These are phyloP conservation scores for Fusarium bulbicola DNA, from an alignment of 2,329 filamentous ascomycete species.

Conservation along the genomic window DNA sequence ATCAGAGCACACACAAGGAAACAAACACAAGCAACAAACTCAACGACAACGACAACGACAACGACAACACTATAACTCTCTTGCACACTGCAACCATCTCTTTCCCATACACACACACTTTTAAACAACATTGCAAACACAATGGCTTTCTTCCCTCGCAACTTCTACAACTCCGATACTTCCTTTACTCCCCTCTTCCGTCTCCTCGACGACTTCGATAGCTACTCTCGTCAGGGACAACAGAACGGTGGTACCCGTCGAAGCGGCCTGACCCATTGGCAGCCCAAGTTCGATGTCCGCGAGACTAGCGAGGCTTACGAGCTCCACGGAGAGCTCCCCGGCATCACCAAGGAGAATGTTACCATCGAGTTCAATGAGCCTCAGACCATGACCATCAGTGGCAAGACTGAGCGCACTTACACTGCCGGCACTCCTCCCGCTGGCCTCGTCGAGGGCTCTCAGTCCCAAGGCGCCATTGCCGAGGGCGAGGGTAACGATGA, in stretches of 20 bases:
- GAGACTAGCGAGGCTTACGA: constrained; percentile 76
- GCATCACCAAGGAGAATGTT: constrained; percentile 77
- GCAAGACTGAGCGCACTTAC: constrained; percentile 72
- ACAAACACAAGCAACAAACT: constrained; percentile 34
- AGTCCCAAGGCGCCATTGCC: constrained; percentile 51
- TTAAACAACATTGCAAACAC: constrained; percentile 46
- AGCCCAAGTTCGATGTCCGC: constrained; percentile 80
- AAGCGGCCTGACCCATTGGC: constrained; percentile 64
- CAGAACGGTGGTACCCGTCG: constrained; percentile 35
- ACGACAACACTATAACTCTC: constrained; percentile 4
- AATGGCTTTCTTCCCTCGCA: constrained; percentile 70
- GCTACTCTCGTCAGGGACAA: constrained; percentile 56
- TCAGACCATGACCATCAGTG: constrained; percentile 76
- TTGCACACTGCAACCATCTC: constrained; percentile 39
- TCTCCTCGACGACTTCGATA: constrained; percentile 71
- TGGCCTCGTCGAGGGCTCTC: constrained; percentile 56
- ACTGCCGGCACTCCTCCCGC: constrained; percentile 62
- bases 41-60: neutral
- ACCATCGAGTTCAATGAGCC: constrained; percentile 81
- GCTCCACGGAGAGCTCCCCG: constrained; percentile 82
- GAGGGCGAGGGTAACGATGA: constrained; percentile 52
- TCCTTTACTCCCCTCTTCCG: constrained; percentile 70
- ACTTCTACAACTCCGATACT: constrained; percentile 58
- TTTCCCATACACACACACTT: constrained; percentile 31
- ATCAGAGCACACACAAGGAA: constrained; percentile 44